Base-by-base conservation (phyloP, 441 rosid species). In the Dalechampia spathulata region DNA sequence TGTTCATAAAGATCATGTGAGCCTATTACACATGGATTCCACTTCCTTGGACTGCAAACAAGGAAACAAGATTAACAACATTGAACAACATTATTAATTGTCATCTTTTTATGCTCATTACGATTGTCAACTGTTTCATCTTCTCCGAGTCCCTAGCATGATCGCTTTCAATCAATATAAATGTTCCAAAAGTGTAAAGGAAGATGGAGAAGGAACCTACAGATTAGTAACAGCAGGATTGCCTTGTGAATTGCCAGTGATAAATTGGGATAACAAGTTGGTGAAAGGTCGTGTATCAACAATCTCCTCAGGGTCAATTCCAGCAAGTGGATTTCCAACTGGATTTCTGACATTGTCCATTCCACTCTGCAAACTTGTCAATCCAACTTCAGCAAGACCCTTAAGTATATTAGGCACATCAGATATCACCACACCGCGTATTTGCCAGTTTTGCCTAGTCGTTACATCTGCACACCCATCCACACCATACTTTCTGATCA, bases 331-430 rank as follows among this genome's bases (percentile, higher is more conserved):
- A 56, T 74, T 91, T 15, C 96, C 96, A 16, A 91, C 98, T 0
- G 98, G 98, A 57, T 91, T 91, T 72, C 96, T 74, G 38, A 91
- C 98, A 65, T 88, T 91, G 85, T 91, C 95, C 98, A 91, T 91
- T 15, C 96, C 96, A 58, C 98, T 91, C 67, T 86, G 96, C 37
- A 91, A 79, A 67, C 96, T 83, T 21, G 95, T 88, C 70, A 88
- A 63, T 46, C 93, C 98, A 59, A 91, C 91, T 44, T 75, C 76
- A 32, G 79, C 86, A 9, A 91, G 80, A 64, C 96, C 95, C 67
- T 81, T 63, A 9, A 88, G 76, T 59, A 86, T 91, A 62, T 81
- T 91, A 0, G 85, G 95, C n/a, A 88, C 96, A 72, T 91, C 95
- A 39, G 89, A 80, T 44, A 88, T 65, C 38, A 84, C 81, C 56